Conservation (phyloP, 345 rosid genomes). For the Dipteronia dyeriana region DNA sequence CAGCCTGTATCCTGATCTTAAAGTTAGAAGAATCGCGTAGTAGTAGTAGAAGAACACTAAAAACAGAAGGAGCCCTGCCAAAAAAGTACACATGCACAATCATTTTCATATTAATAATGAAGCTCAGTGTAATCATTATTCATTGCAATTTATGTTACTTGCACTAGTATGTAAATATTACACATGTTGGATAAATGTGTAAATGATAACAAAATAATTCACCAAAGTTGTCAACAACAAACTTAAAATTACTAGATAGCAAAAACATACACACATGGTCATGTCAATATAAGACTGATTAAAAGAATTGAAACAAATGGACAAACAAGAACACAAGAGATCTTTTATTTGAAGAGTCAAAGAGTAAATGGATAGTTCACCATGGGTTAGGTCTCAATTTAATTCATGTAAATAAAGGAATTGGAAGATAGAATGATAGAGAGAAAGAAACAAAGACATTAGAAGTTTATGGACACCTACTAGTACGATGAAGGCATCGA, state of each 20-base stretch:
- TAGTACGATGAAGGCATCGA: background rate
- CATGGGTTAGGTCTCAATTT: background rate
- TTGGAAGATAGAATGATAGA: background rate
- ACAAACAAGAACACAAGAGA: background rate
- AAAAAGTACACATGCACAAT: background rate
- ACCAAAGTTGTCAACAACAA: slow-evolving; percentile 12
- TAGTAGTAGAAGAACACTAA: slow-evolving; percentile 73
- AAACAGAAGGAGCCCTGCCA: slow-evolving; percentile 89
- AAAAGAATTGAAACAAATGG: background rate
- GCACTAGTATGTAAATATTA: background rate
- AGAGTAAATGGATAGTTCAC: background rate
- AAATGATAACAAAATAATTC: background rate
- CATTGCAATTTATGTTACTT: background rate
- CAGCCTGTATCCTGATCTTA: slow-evolving; percentile 97
- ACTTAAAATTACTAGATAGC: background rate
- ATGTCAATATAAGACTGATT: background rate
- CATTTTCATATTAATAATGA: background rate
- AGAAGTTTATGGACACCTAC: background rate
- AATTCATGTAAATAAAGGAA: slow-evolving; percentile 2
- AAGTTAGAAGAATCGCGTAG: slow-evolving; percentile 91
- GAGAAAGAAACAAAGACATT: background rate
- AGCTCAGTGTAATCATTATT: background rate
- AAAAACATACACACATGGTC: slow-evolving; percentile 1
- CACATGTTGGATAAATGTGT: background rate
- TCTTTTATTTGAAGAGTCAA: background rate